A percentile compares a stretch with the other conserved stretches of the same genome.
phyloP scores from a whole-genome alignment of 2,329 filamentous ascomycete species.

The Pseudogymnoascus sp. region DNA sequence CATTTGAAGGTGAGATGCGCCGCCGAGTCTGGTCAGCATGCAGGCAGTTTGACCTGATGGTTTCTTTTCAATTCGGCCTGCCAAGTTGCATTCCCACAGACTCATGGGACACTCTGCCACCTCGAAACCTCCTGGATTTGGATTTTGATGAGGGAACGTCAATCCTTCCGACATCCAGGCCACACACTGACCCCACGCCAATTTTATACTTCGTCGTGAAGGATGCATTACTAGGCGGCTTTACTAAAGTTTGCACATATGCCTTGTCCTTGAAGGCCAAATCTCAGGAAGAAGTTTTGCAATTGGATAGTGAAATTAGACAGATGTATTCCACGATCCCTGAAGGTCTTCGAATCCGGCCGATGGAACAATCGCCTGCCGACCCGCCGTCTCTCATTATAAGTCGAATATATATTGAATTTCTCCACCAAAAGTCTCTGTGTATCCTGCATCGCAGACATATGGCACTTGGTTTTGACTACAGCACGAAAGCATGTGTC shows the following conservation, averaged over 20 bases:
- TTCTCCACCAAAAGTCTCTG: slow-evolving; percentile 24
- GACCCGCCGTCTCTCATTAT: slow-evolving; percentile 23
- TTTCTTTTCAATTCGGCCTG: slow-evolving; percentile 26
- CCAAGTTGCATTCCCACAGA: slow-evolving; percentile 23
- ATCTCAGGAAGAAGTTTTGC: slow-evolving; percentile 17
- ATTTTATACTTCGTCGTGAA: slow-evolving; percentile 30
- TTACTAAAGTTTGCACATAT: slow-evolving; percentile 25
- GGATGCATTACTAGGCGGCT: slow-evolving; percentile 23
- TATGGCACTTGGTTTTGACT: slow-evolving; percentile 17
- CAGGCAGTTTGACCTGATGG: slow-evolving; percentile 24
- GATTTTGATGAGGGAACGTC: slow-evolving; percentile 24
- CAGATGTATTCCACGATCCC: slow-evolving; percentile 19
- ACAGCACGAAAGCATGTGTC: slow-evolving; percentile 19
- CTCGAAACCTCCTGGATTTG: slow-evolving; percentile 24
- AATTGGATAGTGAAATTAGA: slow-evolving; percentile 22
- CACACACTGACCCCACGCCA: slow-evolving; percentile 21
- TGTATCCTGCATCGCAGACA: slow-evolving; percentile 27
- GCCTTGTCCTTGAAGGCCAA: slow-evolving; percentile 24
- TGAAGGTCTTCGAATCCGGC: slow-evolving; percentile 16
- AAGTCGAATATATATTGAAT: slow-evolving; percentile 20
- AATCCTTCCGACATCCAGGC: slow-evolving; percentile 19
- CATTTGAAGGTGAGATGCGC: slow-evolving; percentile 27
- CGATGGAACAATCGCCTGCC: slow-evolving; percentile 19
- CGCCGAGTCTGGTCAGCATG: slow-evolving; percentile 23
- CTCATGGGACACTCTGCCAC: slow-evolving; percentile 22